phyloP scores from a whole-genome alignment of 306 rosid species.

The Vigna radiata region DNA sequence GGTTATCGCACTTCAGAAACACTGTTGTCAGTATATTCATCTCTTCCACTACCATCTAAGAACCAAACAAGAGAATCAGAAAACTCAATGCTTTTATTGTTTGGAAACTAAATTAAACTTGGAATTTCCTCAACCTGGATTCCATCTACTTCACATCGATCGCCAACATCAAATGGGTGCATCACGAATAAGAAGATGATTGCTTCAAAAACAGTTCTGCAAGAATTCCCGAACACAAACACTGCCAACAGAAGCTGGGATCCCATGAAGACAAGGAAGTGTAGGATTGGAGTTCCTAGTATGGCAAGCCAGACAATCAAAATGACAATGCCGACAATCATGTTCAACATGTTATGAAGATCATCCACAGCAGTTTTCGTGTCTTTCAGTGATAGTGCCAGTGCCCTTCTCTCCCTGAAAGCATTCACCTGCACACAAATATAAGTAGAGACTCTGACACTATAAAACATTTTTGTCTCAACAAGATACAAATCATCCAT shows the following conservation, averaged over 20 bases:
- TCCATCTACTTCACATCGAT: constrained; percentile 72
- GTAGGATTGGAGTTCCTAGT: constrained; percentile 62
- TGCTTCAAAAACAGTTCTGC: constrained; percentile 70
- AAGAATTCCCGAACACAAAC: constrained; percentile 77
- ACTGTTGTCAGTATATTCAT: constrained; percentile 66
- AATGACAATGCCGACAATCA: constrained; percentile 28
- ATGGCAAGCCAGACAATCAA: constrained; percentile 62
- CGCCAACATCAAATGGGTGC: constrained; percentile 54
- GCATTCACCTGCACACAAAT: background rate
- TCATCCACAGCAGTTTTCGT: constrained; percentile 14
- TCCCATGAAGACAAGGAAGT: constrained; percentile 55
- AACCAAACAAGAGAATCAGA: constrained; percentile 15
- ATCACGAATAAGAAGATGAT: constrained; percentile 65
- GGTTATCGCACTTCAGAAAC: constrained; percentile 66
- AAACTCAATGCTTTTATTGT: background rate
- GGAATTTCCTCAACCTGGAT: constrained; percentile 53
- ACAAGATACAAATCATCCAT: too few relatives aligned
- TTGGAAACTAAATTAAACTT: background rate
- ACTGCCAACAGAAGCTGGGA: constrained; percentile 74
- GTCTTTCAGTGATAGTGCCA: constrained; percentile 8
- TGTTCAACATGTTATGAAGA: background rate
- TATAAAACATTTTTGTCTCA: too few relatives aligned
- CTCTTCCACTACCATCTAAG: constrained; percentile 58
- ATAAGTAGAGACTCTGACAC: background rate
- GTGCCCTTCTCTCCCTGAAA: background rate